Percentiles rank a stretch among this genome's conserved stretches.
Evolutionary conservation across 352 stramenopile species (phyloP).

Genomic region (Phytophthora megakarya): DNA sequence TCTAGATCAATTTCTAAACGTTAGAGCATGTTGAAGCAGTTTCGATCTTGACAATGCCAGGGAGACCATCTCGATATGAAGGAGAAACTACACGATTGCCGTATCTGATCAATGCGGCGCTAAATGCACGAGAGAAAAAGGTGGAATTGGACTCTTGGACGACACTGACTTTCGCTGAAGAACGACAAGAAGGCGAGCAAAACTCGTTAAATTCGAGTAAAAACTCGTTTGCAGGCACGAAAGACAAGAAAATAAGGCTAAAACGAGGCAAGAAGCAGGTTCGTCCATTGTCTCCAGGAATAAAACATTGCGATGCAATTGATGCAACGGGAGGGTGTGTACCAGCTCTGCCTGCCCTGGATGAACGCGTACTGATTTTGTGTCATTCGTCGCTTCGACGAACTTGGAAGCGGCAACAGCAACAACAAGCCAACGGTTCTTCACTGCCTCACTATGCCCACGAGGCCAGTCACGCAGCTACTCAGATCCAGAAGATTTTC

Average conservation of each 20-base stretch:
- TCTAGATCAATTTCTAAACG: no score
- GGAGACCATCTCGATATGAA: no score
- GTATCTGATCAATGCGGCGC: constrained; percentile 20
- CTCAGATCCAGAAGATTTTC: constrained; percentile 58
- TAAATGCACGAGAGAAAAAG: constrained; percentile 8
- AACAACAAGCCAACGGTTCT: neutral
- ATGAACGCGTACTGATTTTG: constrained; percentile 67
- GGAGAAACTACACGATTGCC: constrained; percentile 24
- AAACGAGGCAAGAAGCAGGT: constrained; percentile 8
- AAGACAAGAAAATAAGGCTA: neutral
- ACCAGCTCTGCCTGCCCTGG: constrained; percentile 36
- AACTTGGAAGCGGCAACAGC: constrained; percentile 26
- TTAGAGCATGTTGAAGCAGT: no score
- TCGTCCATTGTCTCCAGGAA: neutral
- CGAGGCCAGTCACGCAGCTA: constrained; percentile 64
- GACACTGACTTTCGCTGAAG: constrained; percentile 2
- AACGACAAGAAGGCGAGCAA: constrained; percentile 21
- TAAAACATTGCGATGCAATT: neutral
- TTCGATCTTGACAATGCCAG: neutral
- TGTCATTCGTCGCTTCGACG: constrained; percentile 65
- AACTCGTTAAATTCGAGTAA: neutral
- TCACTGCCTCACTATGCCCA: constrained; percentile 35
- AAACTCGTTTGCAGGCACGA: neutral
- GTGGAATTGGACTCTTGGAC: constrained; percentile 4
- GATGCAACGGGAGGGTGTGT: constrained; percentile 1